Evolutionary conservation across 1,284 basidiomycete genomes (phyloP), one percentile per base, ranked within the genome.

Genomic region (Apiotrichum sp.): DNA sequence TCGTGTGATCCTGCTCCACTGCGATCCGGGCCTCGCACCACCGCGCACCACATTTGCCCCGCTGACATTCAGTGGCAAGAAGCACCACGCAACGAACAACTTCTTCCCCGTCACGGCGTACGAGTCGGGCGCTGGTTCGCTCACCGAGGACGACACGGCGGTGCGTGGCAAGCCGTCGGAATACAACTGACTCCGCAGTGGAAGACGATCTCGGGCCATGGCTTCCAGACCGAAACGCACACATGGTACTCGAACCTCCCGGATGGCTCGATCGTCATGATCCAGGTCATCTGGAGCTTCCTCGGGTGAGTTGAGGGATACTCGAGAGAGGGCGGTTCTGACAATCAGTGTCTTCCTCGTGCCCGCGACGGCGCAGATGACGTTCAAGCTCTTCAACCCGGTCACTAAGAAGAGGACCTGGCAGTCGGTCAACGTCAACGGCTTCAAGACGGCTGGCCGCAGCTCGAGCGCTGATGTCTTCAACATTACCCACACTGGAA

Each of bases 171-270:
- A 22, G 22, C 22, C 22, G 22, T 22, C 22, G 22, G 22, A 22
- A 22, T 22, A 22, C 22, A 22, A 22, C 22, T 22, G 22, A 13
- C 36, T 13, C 38, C 16, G 10, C 52, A 76, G 71, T 97, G 93
- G 93, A 75, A 84, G 41, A 90, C 89, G 74, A 80, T 84, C 3
- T 82, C 83, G 64, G 65, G 68, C 61, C 75, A 78, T 29, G 91
- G 93, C 0, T 96, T 98, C 73, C 83, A 85, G 45, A 89, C 93
- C 2, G 96, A 98, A 77, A 98, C 95, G 0, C 91, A 97, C 74
- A 82, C 78, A 0, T 98, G 87, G 79, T 99, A 99, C 77, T 80
- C 86, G 39, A 81, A 88, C 63, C 80, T 90, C 11, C 83, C 86
- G 41, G 89, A 96, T 80, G 93, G 93, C 4, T 83, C 83, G 31